A percentile compares a stretch with the other conserved stretches of the same genome.
Conservation (phyloP, 768 basidiomycete genomes). For the Cystofilobasidium capitatum region DNA sequence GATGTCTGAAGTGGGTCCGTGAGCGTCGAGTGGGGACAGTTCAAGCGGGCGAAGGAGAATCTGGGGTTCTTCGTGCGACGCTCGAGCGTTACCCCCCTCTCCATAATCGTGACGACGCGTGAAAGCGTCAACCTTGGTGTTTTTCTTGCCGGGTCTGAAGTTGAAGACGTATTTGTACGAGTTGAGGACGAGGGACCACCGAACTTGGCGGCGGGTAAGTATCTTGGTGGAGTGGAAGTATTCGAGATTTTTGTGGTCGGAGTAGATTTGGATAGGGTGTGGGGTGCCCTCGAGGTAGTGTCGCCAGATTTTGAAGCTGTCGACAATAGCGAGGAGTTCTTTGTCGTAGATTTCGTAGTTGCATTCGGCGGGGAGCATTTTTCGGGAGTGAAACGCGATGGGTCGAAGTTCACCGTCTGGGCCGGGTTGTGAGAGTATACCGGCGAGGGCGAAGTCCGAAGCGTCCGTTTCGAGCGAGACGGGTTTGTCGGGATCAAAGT, state of each 20-base stretch:
- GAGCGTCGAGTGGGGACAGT: background rate
- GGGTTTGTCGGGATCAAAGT: slow-evolving; percentile 15
- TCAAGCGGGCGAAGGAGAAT: background rate
- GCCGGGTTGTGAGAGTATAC: background rate
- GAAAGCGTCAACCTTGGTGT: slow-evolving; percentile 3
- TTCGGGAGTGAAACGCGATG: slow-evolving; percentile 39
- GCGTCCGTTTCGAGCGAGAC: background rate
- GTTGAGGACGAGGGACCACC: slow-evolving; percentile 8
- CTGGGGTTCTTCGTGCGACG: background rate
- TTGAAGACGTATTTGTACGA: slow-evolving; percentile 7
- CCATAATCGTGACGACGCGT: slow-evolving; percentile 1
- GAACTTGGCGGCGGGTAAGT: slow-evolving; percentile 5
- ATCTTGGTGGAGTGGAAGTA: slow-evolving; percentile 14
- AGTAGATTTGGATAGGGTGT: slow-evolving; percentile 2
- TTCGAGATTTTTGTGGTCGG: slow-evolving; percentile 7
- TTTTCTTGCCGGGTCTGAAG: slow-evolving; percentile 8
- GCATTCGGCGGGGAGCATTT: slow-evolving; percentile 36
- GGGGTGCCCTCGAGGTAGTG: slow-evolving; percentile 8
- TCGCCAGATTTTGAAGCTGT: slow-evolving; percentile 6
- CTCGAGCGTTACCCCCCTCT: slow-evolving; percentile 14
- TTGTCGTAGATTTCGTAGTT: slow-evolving; percentile 51
- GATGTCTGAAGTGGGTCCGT: background rate
- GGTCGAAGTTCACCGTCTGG: slow-evolving; percentile 28
- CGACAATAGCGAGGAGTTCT: slow-evolving; percentile 48
- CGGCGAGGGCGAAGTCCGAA: slow-evolving; percentile 3